phyloP scores from a whole-genome alignment of 2,329 filamentous ascomycete species.

The Sporothrix pallida region DNA sequence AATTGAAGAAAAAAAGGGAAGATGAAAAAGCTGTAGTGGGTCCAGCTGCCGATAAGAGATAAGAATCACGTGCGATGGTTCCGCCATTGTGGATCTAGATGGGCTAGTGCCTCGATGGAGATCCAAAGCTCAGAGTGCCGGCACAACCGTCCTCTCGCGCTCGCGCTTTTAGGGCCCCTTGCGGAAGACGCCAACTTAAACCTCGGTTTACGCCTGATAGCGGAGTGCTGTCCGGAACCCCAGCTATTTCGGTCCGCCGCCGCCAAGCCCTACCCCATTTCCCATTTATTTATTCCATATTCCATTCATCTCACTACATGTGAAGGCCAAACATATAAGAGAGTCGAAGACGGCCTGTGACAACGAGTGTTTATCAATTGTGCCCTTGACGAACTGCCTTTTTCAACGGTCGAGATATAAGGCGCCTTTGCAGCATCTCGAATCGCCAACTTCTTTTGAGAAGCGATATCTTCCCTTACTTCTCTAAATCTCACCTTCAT shows the following conservation, averaged over 20 bases:
- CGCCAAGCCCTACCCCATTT: slow-evolving; percentile 12
- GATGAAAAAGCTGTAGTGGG: slow-evolving; percentile 5
- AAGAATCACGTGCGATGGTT: slow-evolving; percentile 17
- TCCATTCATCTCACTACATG: background rate
- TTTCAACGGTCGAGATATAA: background rate
- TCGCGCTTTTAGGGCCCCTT: background rate
- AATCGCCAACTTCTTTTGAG: background rate
- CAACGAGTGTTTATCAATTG: no score
- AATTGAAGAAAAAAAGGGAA: slow-evolving; percentile 12
- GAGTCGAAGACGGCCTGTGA: background rate
- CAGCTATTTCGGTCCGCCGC: slow-evolving; percentile 5
- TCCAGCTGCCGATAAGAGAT: slow-evolving; percentile 18
- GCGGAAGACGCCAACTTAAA: slow-evolving; percentile 6
- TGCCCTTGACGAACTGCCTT: no score
- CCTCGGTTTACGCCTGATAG: slow-evolving; percentile 12
- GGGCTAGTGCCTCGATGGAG: background rate
- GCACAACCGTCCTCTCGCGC: background rate
- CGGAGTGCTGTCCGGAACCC: background rate
- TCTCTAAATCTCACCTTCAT: background rate
- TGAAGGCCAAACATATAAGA: background rate
- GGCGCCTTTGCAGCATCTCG: background rate
- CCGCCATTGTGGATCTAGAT: slow-evolving; percentile 1
- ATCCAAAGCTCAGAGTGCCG: background rate
- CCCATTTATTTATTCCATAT: background rate
- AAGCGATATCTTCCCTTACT: background rate